phyloP scores from a whole-genome alignment of 2,329 filamentous ascomycete genomes.

The Neoascochyta sp. region DNA sequence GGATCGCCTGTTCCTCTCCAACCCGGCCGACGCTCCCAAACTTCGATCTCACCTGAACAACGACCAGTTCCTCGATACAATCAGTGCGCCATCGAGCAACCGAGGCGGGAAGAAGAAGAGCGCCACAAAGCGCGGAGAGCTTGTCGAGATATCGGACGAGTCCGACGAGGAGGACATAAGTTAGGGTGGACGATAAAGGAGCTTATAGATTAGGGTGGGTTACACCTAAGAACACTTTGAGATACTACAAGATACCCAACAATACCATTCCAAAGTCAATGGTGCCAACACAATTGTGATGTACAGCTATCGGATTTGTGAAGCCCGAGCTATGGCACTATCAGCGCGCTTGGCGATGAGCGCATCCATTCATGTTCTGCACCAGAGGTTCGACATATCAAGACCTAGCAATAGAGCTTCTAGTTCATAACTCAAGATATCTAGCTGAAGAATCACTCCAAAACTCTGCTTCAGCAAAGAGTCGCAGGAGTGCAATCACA shows the following conservation, averaged over 20 bases:
- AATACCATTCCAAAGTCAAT: conserved; percentile 4
- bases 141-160: conserved; percentile 33
- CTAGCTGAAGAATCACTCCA: too few relatives aligned
- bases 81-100: conserved; percentile 52
- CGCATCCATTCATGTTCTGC: too few relatives aligned
- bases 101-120: conserved; percentile 41
- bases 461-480: too few relatives aligned
- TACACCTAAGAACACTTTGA: neutral
- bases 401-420: too few relatives aligned
- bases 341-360: too few relatives aligned
- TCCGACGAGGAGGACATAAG: conserved; percentile 22
- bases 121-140: conserved; percentile 18
- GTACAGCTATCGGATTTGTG: too few relatives aligned
- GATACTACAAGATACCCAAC: conserved; percentile 11
- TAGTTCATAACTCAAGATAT: too few relatives aligned
- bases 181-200: too few relatives aligned
- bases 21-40: conserved; percentile 42
- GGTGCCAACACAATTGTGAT: neutral
- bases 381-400: too few relatives aligned
- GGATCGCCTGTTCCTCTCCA: conserved; percentile 62
- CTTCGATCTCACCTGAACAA: conserved; percentile 56
- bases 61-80: conserved; percentile 59
- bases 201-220: neutral
- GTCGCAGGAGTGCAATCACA: too few relatives aligned
- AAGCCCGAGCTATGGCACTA: too few relatives aligned